Evolutionary conservation across 179 eudicot genomes (phyloP).

Genomic region (Camellia oleifera): DNA sequence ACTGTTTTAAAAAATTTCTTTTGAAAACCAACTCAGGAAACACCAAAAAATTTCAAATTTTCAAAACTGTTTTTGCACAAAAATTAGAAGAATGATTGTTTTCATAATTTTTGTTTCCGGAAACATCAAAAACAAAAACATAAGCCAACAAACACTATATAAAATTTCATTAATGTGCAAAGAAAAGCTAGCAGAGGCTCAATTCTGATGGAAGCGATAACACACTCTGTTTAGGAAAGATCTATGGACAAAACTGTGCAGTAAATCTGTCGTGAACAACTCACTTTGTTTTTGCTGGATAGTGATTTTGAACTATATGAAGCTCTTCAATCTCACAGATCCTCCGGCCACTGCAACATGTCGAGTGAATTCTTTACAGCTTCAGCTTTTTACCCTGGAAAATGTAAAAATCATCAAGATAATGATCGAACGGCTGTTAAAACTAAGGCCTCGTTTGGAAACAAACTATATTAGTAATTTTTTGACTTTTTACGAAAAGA

Average conservation of each 20-base stretch:
- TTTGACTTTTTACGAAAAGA: too few relatives aligned
- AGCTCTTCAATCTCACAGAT: conserved; percentile 4
- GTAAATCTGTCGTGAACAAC: neutral
- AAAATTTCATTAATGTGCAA: neutral
- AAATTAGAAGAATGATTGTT: too few relatives aligned
- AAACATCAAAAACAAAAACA: too few relatives aligned
- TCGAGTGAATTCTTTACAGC: neutral
- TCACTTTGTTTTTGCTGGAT: conserved; percentile 7
- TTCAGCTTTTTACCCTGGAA: conserved; percentile 28
- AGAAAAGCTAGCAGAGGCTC: neutral
- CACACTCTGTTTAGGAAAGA: neutral
- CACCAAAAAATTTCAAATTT: too few relatives aligned
- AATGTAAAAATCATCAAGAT: neutral
- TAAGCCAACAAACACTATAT: neutral
- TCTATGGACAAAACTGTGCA: conserved; percentile 3
- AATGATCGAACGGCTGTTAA: neutral
- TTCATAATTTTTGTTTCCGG: too few relatives aligned
- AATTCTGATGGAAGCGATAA: neutral
- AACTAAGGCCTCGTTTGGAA: neutral
- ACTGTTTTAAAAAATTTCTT: too few relatives aligned
- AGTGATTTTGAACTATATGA: conserved; percentile 1
- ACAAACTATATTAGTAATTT: too few relatives aligned
- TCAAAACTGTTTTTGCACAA: too few relatives aligned
- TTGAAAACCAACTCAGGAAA: too few relatives aligned
- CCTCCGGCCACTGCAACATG: neutral